These are phyloP conservation scores for Penicillium psychrofluorescens DNA, from an alignment of 495 filamentous ascomycete species.

Conservation along the genomic window DNA sequence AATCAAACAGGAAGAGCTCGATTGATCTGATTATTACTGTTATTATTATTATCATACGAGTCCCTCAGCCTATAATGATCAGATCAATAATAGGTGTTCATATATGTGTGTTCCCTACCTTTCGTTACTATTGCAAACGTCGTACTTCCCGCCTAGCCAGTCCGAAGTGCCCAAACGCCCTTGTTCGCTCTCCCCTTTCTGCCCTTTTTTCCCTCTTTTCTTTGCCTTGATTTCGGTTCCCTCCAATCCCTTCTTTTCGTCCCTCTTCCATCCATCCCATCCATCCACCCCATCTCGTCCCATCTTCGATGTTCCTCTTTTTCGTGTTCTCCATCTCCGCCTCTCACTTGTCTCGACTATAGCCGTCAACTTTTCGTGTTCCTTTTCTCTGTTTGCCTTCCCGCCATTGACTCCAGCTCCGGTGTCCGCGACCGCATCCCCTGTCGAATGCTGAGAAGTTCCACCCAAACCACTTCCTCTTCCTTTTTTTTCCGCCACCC, in stretches of 20 bases:
- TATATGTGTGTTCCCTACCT: constrained; percentile 1
- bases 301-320: not conserved
- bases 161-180: not conserved
- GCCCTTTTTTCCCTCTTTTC: constrained; percentile 2
- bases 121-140: constrained; percentile 2
- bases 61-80: no score
- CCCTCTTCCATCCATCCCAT: not conserved
- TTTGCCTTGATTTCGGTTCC: constrained; percentile 6
- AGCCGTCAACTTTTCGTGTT: constrained; percentile 22
- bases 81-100: no score
- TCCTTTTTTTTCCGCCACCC: constrained; percentile 5
- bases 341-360: constrained; percentile 2
- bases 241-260: constrained; percentile 8
- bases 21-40: no score
- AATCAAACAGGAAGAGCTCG: no score
- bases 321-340: constrained; percentile 6
- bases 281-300: not conserved
- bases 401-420: not conserved
- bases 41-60: no score
- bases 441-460: not conserved
- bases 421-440: not conserved
- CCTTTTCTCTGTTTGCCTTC: constrained; percentile 19
- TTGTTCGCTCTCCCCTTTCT: constrained; percentile 6
- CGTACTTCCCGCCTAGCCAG: not conserved
- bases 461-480: not conserved